phyloP scores from a whole-genome alignment of 139 green algal species.

The Tetradesmus obliquus region DNA sequence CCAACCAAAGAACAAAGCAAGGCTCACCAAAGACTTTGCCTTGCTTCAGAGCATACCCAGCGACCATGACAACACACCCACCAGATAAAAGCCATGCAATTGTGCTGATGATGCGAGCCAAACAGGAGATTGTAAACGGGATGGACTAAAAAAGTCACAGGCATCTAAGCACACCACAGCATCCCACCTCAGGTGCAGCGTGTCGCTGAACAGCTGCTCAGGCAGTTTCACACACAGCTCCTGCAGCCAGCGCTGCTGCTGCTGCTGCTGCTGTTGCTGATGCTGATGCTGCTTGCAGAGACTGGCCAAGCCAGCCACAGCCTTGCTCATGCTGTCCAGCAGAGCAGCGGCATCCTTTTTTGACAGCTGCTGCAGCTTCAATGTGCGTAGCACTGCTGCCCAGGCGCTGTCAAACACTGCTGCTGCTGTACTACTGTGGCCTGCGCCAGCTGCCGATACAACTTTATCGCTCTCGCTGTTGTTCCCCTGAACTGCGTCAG shows the following conservation, averaged over 20 bases:
- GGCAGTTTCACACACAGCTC: not conserved
- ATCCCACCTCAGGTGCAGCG: not conserved
- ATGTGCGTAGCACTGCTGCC: not conserved
- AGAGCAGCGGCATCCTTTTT: not conserved
- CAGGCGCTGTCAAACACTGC: not conserved
- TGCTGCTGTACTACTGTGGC: not conserved
- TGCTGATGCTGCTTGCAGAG: not conserved
- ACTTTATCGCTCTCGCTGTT: not conserved
- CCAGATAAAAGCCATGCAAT: too few species aligned
- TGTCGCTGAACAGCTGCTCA: not conserved
- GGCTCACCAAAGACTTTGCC: too few species aligned
- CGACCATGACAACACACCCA: too few species aligned
- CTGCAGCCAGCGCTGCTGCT: conserved; percentile 5
- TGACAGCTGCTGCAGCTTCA: not conserved
- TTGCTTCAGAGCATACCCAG: too few species aligned
- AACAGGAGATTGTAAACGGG: too few species aligned
- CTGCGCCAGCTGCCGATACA: not conserved
- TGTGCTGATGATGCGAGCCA: too few species aligned
- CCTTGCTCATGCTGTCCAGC: not conserved
- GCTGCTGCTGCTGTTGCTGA: not conserved
- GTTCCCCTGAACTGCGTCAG: not conserved
- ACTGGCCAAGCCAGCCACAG: not conserved
- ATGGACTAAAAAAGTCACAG: too few species aligned
- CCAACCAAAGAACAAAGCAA: too few species aligned
- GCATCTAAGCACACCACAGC: not conserved